phyloP scores from a whole-genome alignment of 495 filamentous ascomycete species.

The Aspergillus heteromorphus region DNA sequence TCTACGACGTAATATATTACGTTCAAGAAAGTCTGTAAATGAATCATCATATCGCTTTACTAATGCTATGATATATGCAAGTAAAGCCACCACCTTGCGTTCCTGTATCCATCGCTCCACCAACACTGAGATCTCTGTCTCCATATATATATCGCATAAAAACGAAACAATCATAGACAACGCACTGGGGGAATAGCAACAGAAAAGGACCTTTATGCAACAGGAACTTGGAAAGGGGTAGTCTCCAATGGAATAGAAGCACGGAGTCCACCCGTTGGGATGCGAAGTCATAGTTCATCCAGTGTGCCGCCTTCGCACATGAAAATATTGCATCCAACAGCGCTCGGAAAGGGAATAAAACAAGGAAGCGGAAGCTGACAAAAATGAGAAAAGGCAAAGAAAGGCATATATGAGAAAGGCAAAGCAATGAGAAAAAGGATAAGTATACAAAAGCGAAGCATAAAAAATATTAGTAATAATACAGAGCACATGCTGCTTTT shows the following conservation, averaged over 20 bases:
- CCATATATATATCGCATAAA: constrained; percentile 11
- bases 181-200: neutral
- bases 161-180: neutral
- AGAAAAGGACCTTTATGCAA: neutral
- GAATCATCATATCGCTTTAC: constrained; percentile 4
- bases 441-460: constrained; percentile 1
- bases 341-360: neutral
- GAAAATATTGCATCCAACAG: neutral
- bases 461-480: constrained; percentile 11
- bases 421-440: neutral
- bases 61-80: constrained; percentile 2
- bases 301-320: neutral
- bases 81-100: neutral
- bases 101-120: constrained; percentile 5
- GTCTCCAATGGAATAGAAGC: neutral
- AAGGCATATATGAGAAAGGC: neutral
- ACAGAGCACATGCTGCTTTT: constrained; percentile 7
- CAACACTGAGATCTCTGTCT: constrained; percentile 2
- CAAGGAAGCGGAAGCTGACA: neutral
- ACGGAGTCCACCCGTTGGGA: neutral
- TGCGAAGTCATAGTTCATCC: neutral
- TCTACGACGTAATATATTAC: too few species aligned
- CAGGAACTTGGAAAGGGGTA: neutral
- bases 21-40: neutral
- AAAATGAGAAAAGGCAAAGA: constrained; percentile 2